Evolutionary conservation across 2,329 filamentous ascomycete genomes (phyloP), one percentile per base, ranked within the genome.

Genomic region (Malbranchea cinnamomea): DNA sequence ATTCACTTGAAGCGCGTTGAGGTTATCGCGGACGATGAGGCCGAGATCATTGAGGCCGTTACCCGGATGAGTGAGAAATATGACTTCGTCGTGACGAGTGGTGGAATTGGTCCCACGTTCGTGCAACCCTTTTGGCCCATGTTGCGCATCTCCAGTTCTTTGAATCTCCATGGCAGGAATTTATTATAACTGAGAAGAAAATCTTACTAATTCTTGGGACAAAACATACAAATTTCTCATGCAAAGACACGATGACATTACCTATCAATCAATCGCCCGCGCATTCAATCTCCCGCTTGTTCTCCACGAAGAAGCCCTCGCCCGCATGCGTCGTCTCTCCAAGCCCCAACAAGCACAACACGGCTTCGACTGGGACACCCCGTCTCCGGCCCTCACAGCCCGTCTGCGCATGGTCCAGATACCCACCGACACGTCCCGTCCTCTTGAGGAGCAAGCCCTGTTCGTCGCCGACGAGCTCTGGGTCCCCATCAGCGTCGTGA

Each of bases 51-150:
- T 30, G 85, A 95, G 53, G 83, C 84, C 1, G 77, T 83, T 4
- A 67, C 67, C 30, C 74, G 85, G 38, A 92, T 98, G 84, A 91
- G 81, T 48, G 66, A 69, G 30, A 75, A 71, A 40, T 95, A 94
- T 50, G 89, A 95, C 56, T 82, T 95, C 51, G 81, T 98, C 26
- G 82, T 95, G 4, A 95, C 89, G 5, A 89, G 80, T 44, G 87
- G 89, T 41, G 87, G 89, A 17, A 95, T 98, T 48, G 87, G 87
- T 7, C 89, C 89, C 41, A 95, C 87, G 79, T 87, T 59, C 62
- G 75, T 55, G 9, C 8, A 28, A 16, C 11, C 16, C 26, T 28
- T 18, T 16, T 13, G 8, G 24, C 12, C 12, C 8, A 16, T 20
- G 11, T 26, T 7, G 10, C 11, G 3, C 9, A 20, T 14, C 3